phyloP scores from a whole-genome alignment of 306 rosid genomes.

The Fagus sylvatica region DNA sequence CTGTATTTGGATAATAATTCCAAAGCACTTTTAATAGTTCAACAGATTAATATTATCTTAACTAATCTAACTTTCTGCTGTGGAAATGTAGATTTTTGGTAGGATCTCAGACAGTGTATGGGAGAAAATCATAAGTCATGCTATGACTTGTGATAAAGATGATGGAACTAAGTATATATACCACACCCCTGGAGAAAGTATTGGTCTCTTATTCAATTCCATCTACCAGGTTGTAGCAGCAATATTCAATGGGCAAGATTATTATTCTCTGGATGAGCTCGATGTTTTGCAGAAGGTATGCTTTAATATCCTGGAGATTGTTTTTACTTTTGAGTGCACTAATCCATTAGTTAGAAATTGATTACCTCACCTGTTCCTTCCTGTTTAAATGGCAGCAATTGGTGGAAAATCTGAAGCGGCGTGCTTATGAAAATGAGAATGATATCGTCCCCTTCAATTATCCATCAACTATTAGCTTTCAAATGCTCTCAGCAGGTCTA shows the following conservation, averaged over 20 bases:
- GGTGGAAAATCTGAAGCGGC: conserved; percentile 40
- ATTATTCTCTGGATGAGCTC: conserved; percentile 29
- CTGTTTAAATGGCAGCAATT: conserved; percentile 33
- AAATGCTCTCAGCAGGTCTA: conserved; percentile 20
- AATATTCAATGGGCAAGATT: conserved; percentile 29
- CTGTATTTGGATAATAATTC: neutral
- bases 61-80: conserved; percentile 7
- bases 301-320: neutral
- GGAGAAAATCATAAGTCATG: conserved; percentile 51
- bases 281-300: conserved; percentile 27
- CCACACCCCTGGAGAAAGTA: conserved; percentile 2
- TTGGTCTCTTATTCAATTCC: conserved; percentile 42
- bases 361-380: neutral
- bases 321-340: no score
- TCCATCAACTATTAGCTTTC: conserved; percentile 6
- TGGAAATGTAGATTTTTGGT: conserved; percentile 47
- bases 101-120: conserved; percentile 36
- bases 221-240: conserved; percentile 50
- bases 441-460: conserved; percentile 27
- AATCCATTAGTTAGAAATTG: conserved; percentile 3
- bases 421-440: conserved; percentile 35
- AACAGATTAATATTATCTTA: neutral
- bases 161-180: conserved; percentile 36
- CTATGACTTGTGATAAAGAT: conserved; percentile 38
- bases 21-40: neutral